phyloP scores from a whole-genome alignment of 1,284 basidiomycete species.

The Anthracocystis walkeri region DNA sequence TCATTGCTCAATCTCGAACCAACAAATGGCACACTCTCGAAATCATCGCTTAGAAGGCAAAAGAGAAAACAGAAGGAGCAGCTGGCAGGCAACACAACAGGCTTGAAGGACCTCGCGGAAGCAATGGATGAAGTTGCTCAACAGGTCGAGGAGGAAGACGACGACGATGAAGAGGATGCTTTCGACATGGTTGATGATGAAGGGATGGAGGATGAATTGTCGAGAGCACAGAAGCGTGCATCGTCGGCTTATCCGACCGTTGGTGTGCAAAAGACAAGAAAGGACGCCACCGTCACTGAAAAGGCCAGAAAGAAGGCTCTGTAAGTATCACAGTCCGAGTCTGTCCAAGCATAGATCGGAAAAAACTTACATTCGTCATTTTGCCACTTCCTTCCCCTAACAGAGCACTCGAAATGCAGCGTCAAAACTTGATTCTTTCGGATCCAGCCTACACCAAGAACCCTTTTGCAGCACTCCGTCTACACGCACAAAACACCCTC shows the following conservation, averaged over 20 bases:
- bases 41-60: slow-evolving; percentile 55
- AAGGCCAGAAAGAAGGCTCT: slow-evolving; percentile 57
- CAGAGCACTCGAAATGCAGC: slow-evolving; percentile 56
- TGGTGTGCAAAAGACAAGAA: slow-evolving; percentile 27
- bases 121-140: slow-evolving; percentile 47
- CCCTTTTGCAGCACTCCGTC: slow-evolving; percentile 64
- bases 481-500: slow-evolving; percentile 63
- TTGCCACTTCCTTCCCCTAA: neutral
- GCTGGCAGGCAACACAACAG: slow-evolving; percentile 57
- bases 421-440: slow-evolving; percentile 59
- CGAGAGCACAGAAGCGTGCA: neutral
- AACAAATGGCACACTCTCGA: slow-evolving; percentile 34
- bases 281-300: slow-evolving; percentile 50
- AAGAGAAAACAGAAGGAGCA: slow-evolving; percentile 62
- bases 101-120: slow-evolving; percentile 55
- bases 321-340: slow-evolving; percentile 35
- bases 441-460: slow-evolving; percentile 56
- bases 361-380: neutral
- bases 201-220: slow-evolving; percentile 11
- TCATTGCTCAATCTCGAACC: slow-evolving; percentile 38
- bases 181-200: slow-evolving; percentile 33
- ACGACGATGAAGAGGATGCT: slow-evolving; percentile 22
- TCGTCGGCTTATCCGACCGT: slow-evolving; percentile 27
- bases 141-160: slow-evolving; percentile 24
- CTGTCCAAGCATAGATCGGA: neutral